Evolutionary conservation across 495 filamentous ascomycete species (phyloP).

Genomic region (Bathelium albidoporum): DNA sequence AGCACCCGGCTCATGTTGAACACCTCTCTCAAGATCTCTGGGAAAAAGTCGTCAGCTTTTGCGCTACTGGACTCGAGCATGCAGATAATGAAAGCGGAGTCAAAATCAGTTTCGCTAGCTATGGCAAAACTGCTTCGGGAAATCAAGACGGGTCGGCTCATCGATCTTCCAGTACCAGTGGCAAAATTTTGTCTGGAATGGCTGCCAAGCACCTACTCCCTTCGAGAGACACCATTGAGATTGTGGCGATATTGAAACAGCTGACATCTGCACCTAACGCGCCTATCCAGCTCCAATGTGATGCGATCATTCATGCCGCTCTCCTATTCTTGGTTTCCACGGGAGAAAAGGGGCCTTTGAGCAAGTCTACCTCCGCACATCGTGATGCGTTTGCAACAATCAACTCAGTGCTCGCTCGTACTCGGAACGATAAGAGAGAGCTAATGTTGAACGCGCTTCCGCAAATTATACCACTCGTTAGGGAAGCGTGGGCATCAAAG

Average conservation of each 20-base stretch:
- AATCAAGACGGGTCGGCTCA: not conserved
- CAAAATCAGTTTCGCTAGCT: not conserved
- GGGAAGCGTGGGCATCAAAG: slow-evolving; percentile 62
- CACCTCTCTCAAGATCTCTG: slow-evolving; percentile 59
- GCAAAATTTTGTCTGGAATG: not conserved
- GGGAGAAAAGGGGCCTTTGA: not conserved
- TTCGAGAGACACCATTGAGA: slow-evolving; percentile 4
- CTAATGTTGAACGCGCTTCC: slow-evolving; percentile 48
- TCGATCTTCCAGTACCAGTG: not conserved
- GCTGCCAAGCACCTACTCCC: not conserved
- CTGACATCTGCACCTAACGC: slow-evolving; percentile 61
- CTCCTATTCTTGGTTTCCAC: slow-evolving; percentile 54
- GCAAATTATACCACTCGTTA: slow-evolving; percentile 59
- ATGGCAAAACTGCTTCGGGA: not conserved
- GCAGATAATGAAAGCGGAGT: slow-evolving; percentile 5
- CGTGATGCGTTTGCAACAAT: slow-evolving; percentile 64
- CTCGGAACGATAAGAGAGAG: slow-evolving; percentile 55
- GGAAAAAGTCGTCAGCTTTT: slow-evolving; percentile 59
- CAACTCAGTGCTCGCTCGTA: slow-evolving; percentile 56
- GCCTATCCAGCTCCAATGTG: slow-evolving; percentile 50
- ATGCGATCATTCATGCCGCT: slow-evolving; percentile 47
- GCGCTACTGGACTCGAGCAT: slow-evolving; percentile 39
- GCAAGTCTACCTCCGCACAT: slow-evolving; percentile 40
- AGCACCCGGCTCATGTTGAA: slow-evolving; percentile 65
- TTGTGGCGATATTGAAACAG: slow-evolving; percentile 37